phyloP scores from a whole-genome alignment of 306 rosid genomes.

The Senna tora region DNA sequence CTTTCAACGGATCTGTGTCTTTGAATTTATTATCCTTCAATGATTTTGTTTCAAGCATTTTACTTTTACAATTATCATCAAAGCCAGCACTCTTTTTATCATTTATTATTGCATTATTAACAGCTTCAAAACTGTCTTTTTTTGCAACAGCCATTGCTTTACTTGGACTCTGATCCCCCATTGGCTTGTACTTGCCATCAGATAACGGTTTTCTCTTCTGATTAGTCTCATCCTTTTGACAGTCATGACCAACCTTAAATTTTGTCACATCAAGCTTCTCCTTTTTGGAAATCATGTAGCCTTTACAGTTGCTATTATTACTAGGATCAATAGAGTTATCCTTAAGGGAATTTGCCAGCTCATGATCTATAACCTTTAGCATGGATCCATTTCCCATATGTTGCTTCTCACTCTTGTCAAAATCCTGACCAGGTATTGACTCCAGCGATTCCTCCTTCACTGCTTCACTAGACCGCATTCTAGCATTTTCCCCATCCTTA shows the following conservation, averaged over 20 bases:
- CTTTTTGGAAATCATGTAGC: constrained; percentile 38
- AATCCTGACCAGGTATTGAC: constrained; percentile 58
- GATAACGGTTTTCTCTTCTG: constrained; percentile 45
- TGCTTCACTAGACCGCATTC: constrained; percentile 43
- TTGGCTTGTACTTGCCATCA: constrained; percentile 54
- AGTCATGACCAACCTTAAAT: constrained; percentile 45
- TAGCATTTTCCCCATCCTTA: constrained; percentile 50
- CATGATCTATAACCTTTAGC: constrained; percentile 44
- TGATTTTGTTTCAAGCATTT: constrained; percentile 50
- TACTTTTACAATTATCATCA: constrained; percentile 43
- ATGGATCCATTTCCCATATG: constrained; percentile 41
- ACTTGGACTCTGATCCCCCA: constrained; percentile 38
- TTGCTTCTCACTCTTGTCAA: constrained; percentile 49
- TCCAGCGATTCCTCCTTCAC: constrained; percentile 53
- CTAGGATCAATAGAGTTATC: constrained; percentile 36
- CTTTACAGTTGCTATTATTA: constrained; percentile 38
- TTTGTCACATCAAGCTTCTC: constrained; percentile 39
- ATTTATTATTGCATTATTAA: constrained; percentile 41
- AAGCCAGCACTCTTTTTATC: constrained; percentile 47
- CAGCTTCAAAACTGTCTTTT: constrained; percentile 44
- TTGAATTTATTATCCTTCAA: constrained; percentile 40
- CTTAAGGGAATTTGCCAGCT: constrained; percentile 35
- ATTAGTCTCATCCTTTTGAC: constrained; percentile 42
- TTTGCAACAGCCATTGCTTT: constrained; percentile 42
- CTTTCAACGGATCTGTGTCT: constrained; percentile 39